Evolutionary conservation across 495 filamentous ascomycete species (phyloP), one percentile per base, ranked within the genome.

Genomic region (Letharia columbiana): DNA sequence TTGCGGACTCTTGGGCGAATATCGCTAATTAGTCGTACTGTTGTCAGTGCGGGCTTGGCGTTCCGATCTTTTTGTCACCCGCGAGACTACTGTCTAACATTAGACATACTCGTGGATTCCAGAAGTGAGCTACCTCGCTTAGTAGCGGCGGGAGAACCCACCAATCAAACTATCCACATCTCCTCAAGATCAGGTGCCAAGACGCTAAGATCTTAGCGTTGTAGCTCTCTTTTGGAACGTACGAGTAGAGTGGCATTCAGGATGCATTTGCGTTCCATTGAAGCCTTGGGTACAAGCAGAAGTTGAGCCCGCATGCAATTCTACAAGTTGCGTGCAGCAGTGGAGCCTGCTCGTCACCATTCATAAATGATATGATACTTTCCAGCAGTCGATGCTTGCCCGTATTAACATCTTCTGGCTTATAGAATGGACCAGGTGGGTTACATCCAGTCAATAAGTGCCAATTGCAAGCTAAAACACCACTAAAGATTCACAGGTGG

Each of bases 171-270:
- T 28, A 28, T 28, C 23, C 23, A 28, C 23, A 28, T 28, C 23
- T 28, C 23, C 23, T 28, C 23, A 28, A 28, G 23, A 28, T 28
- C 23, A 28, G 23, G 23, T 28, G 23, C 23, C 23, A 28, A 28
- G 23, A 28, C 23, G 23, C 23, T 28, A 28, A 28, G 23, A 28
- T 28, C 23, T 28, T 28, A 28, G 23, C 23, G 23, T 1, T 28
- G 23, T 28, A 28, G 23, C 23, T 28, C 23, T 0, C 23, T 28
- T 28, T 28, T 28, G 23, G 23, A 28, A 28, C 23, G 23, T 20
- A 62, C 4, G 49, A 41, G 60, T 60, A 39, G 57, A 65, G 33
- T 45, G 12, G 41, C 18, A 63, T 50, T 23, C 15, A 41, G 33
- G 1, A 31, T 41, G 37, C 37, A 41, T 42, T 31, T 63, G 20